These are phyloP conservation scores for Microcyclospora tardicrescens DNA, from an alignment of 2,329 filamentous ascomycete genomes.

Conservation along the genomic window DNA sequence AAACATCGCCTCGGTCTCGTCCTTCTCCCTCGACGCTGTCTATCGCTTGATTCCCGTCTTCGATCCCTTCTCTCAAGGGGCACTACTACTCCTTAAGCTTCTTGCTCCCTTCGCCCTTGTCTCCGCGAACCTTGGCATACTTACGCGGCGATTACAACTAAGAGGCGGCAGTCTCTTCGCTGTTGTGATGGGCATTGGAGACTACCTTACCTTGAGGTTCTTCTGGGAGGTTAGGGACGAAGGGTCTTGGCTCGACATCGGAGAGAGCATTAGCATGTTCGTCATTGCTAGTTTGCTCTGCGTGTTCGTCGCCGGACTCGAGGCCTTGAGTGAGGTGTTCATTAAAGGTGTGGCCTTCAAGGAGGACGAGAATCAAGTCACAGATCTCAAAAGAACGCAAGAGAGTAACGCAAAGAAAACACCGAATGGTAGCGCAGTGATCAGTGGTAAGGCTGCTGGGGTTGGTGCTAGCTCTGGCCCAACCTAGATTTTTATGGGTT, in stretches of 20 bases:
- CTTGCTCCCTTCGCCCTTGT: slow-evolving; percentile 88
- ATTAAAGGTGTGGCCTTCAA: slow-evolving; percentile 65
- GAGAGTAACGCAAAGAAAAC: no score
- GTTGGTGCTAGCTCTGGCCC: no score
- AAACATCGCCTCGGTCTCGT: slow-evolving; percentile 86
- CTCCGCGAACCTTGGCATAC: slow-evolving; percentile 82
- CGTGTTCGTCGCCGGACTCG: slow-evolving; percentile 78
- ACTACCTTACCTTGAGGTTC: slow-evolving; percentile 87
- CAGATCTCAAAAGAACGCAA: neutral
- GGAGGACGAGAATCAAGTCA: slow-evolving; percentile 8
- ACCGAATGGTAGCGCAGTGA: neutral
- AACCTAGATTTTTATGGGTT: no score
- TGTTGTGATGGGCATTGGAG: slow-evolving; percentile 76
- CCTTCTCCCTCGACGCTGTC: slow-evolving; percentile 87
- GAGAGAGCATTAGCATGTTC: slow-evolving; percentile 92
- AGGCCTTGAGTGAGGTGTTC: slow-evolving; percentile 73
- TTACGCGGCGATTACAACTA: slow-evolving; percentile 73
- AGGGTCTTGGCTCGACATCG: slow-evolving; percentile 94
- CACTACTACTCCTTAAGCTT: slow-evolving; percentile 75
- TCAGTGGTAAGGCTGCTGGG: neutral
- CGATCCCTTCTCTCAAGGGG: slow-evolving; percentile 82
- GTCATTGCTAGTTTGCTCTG: slow-evolving; percentile 80
- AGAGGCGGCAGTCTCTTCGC: slow-evolving; percentile 86
- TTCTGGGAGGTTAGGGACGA: slow-evolving; percentile 97
- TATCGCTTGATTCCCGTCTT: slow-evolving; percentile 80